Evolutionary conservation across 208 protist genomes (phyloP), one percentile per base, ranked within the genome.

Genomic region (Phytomonas francai): DNA sequence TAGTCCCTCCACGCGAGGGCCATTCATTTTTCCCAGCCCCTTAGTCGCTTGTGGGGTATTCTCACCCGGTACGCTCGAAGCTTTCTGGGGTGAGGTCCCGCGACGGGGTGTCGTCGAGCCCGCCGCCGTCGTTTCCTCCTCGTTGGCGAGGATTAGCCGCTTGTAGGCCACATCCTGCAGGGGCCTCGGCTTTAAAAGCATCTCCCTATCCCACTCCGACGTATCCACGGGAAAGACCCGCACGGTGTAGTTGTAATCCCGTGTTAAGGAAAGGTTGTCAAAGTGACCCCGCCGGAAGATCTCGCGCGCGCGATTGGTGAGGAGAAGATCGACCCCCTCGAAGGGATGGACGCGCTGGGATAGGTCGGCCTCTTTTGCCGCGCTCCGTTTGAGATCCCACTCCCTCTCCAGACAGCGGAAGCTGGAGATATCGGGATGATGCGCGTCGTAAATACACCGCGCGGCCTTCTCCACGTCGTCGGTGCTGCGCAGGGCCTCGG

Each of bases 221-320:
- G 88, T 94, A 72, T 94, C 84, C 2, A 94, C 65, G 4, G 76
- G 68, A 63, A 92, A 89, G 25, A 78, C 72, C 3, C 65, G 67
- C 32, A 89, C 77, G n/a, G 78, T 85, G 2, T 67, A 33, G 59
- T 84, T 71, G 79, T 90, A 94, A 68, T 90, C 85, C 28, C 78
- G 68, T 67, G 80, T 69, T 45, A 79, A 70, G 14, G 78, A 83
- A 19, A 84, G 56, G 56, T 74, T 79, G 9, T 22, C 59, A 51
- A 79, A 75, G 22, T 63, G 22, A 3, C 78, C 75, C 8, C 56
- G 31, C 0, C 61, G 49, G 51, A 78, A 76, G 8, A 73, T 29
- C 16, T 81, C 72, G 3, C 27, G 49, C 0, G 81, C 77, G 3
- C 81, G 74, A 60, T 84, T 76, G 56, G 59, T 32, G 4, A 87